Percentiles rank a stretch among this genome's conserved stretches.
Evolutionary conservation across 768 basidiomycete genomes (phyloP).

Genomic region (Cystofilobasidium macerans): DNA sequence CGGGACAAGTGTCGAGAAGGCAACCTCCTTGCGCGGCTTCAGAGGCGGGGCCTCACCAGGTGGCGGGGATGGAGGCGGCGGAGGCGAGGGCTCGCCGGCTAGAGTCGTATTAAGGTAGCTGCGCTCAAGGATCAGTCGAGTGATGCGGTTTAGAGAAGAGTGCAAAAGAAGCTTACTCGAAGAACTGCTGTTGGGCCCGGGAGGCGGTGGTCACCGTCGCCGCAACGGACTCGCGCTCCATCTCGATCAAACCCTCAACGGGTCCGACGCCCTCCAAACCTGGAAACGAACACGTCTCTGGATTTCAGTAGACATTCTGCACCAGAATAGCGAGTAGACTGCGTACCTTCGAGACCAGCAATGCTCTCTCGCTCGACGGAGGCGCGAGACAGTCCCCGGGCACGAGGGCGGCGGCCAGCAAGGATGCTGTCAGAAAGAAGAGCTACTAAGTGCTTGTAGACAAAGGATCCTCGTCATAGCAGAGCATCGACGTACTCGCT

Average conservation of each 20-base stretch:
- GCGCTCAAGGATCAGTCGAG: neutral
- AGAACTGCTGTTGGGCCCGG: slow-evolving; percentile 1
- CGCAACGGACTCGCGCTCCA: neutral
- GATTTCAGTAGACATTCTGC: neutral
- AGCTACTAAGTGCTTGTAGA: neutral
- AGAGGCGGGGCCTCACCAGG: slow-evolving; percentile 5
- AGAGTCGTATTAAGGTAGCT: slow-evolving; percentile 11
- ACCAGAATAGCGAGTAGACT: neutral
- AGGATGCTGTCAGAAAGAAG: neutral
- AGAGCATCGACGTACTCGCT: neutral
- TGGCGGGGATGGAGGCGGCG: neutral
- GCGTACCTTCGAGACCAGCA: neutral
- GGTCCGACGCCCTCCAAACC: neutral
- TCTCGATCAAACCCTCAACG: neutral
- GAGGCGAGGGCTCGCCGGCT: slow-evolving; percentile 4
- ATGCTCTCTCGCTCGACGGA: slow-evolving; percentile 9
- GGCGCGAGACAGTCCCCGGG: neutral
- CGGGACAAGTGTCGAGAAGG: slow-evolving; percentile 15
- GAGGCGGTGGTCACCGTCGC: neutral
- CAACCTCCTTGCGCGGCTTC: neutral
- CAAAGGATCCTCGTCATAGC: neutral
- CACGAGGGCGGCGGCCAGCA: slow-evolving; percentile 9
- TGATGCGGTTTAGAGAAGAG: neutral
- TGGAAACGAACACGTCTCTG: neutral
- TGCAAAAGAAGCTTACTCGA: neutral